phyloP scores from a whole-genome alignment of 78 protist genomes.

The Anaeramoeba flamelloides region DNA sequence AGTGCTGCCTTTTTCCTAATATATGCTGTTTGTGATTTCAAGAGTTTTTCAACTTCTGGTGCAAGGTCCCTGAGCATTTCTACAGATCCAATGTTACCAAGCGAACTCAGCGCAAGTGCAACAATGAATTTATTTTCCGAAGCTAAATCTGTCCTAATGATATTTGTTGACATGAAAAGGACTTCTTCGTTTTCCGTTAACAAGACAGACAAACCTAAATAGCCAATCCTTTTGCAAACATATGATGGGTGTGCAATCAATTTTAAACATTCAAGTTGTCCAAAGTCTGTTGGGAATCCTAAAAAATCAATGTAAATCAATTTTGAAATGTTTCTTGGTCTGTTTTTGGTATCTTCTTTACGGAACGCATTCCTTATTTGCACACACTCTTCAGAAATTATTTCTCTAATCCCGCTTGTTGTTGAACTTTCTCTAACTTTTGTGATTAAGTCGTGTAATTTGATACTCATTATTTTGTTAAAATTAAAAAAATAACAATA shows the following conservation, averaged over 20 bases:
- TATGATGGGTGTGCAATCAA: neutral
- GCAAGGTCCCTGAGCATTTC: conserved; percentile 6
- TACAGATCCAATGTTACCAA: neutral
- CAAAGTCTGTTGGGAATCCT: conserved; percentile 11
- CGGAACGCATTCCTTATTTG: conserved; percentile 1
- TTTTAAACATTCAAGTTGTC: conserved; percentile 6
- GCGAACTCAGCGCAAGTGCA: neutral
- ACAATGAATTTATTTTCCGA: conserved; percentile 1
- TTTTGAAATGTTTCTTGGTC: conserved; percentile 3
- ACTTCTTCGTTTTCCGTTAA: neutral
- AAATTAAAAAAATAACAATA: no score
- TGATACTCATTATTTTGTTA: neutral
- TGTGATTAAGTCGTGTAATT: neutral
- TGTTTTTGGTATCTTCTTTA: neutral
- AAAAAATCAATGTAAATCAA: conserved; percentile 9
- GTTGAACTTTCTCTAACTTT: neutral
- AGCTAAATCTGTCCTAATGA: neutral
- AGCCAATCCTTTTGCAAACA: conserved; percentile 3
- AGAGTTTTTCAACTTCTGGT: neutral
- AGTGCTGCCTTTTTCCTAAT: conserved; percentile 11
- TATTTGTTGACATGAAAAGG: neutral
- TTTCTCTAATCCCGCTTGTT: neutral
- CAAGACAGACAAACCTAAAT: conserved; percentile 5
- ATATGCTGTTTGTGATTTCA: neutral
- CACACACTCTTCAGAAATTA: neutral